Conservation (phyloP, 2,329 filamentous ascomycete species). For the Pseudogymnoascus verrucosus region DNA sequence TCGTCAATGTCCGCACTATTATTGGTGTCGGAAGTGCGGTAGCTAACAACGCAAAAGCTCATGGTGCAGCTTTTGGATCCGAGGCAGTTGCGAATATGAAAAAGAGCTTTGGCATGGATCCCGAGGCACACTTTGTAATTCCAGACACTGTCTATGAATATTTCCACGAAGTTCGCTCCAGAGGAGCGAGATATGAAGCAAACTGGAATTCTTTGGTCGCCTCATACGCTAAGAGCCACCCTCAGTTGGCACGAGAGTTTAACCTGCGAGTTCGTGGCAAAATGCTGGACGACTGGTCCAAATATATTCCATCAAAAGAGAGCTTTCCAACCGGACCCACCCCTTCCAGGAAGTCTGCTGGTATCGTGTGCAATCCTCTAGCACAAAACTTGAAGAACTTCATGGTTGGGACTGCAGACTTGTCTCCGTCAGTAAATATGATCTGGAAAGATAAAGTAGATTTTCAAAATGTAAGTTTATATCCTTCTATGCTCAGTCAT, state of each 20-base stretch:
- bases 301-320: conserved; percentile 32
- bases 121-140: conserved; percentile 28
- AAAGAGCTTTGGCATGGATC: conserved; percentile 33
- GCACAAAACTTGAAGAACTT: conserved; percentile 38
- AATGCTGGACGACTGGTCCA: conserved; percentile 35
- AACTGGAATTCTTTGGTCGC: too few relatives aligned
- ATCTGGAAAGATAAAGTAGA: conserved; percentile 40
- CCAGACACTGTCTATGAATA: conserved; percentile 34
- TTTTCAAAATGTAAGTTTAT: conserved; percentile 35
- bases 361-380: conserved; percentile 42
- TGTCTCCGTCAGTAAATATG: conserved; percentile 48
- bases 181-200: too few relatives aligned
- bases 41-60: conserved; percentile 24
- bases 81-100: conserved; percentile 23
- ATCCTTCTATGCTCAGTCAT: background rate
- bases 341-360: conserved; percentile 38
- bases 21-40: conserved; percentile 36
- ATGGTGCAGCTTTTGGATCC: conserved; percentile 18
- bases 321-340: too few relatives aligned
- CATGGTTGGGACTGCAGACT: conserved; percentile 47
- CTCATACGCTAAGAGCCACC: too few relatives aligned
- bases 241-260: too few relatives aligned
- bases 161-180: too few relatives aligned
- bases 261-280: too few relatives aligned
- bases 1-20: conserved; percentile 42